Evolutionary conservation across 768 basidiomycete species (phyloP).

Genomic region (Mycena olivaceomarginata): DNA sequence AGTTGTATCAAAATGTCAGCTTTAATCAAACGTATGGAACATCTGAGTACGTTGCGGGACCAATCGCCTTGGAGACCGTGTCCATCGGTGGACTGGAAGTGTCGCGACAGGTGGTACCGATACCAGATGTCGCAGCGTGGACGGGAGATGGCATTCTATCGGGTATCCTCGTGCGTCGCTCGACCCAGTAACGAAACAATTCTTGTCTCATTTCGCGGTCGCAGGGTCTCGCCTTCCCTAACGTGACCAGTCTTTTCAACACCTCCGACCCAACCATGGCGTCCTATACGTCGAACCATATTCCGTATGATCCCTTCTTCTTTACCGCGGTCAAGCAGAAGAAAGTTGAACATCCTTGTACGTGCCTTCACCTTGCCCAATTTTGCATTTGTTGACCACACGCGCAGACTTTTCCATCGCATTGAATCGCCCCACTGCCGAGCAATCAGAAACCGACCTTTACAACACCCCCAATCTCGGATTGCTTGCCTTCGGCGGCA

Average conservation of each 20-base stretch:
- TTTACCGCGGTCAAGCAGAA: slow-evolving; percentile 46
- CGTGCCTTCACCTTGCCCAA: not conserved
- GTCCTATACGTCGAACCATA: slow-evolving; percentile 6
- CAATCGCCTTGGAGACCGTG: slow-evolving; percentile 45
- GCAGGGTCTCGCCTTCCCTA: slow-evolving; percentile 43
- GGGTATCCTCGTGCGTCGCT: slow-evolving; percentile 26
- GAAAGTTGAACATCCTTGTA: slow-evolving; percentile 43
- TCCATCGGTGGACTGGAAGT: slow-evolving; percentile 43
- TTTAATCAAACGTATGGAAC: slow-evolving; percentile 44
- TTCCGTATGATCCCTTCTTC: slow-evolving; percentile 46
- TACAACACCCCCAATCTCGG: slow-evolving; percentile 43
- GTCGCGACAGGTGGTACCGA: slow-evolving; percentile 36
- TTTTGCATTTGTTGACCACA: not conserved
- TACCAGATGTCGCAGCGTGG: slow-evolving; percentile 35
- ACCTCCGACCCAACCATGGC: slow-evolving; percentile 41
- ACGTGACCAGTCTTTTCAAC: slow-evolving; percentile 42
- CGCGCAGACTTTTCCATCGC: slow-evolving; percentile 44
- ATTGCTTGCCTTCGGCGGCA: slow-evolving; percentile 48
- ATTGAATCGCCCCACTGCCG: slow-evolving; percentile 41
- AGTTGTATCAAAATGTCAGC: slow-evolving; percentile 32
- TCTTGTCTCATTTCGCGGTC: not conserved
- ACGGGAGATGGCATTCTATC: not conserved
- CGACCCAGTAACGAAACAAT: not conserved
- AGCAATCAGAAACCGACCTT: slow-evolving; percentile 30
- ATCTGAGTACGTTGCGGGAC: slow-evolving; percentile 42